Evolutionary conservation across 2,329 filamentous ascomycete genomes (phyloP).

Genomic region (Cercospora nicotianae): DNA sequence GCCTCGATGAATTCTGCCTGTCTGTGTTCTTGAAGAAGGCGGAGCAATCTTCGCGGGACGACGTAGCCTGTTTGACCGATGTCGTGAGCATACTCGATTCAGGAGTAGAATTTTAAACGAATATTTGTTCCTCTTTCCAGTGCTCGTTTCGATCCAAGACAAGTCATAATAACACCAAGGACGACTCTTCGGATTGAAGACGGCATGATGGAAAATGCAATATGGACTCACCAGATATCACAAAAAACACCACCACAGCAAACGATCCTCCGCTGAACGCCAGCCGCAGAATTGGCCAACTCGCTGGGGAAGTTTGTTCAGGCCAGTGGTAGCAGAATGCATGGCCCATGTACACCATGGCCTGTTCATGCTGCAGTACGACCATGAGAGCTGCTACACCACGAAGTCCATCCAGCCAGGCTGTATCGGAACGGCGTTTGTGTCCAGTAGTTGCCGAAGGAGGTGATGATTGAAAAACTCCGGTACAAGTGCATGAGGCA

Average conservation of each 20-base stretch:
- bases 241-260: conserved; percentile 54
- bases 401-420: conserved; percentile 64
- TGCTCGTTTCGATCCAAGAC: neutral
- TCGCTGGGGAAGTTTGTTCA: conserved; percentile 58
- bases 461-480: neutral
- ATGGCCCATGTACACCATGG: conserved; percentile 13
- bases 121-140: too few species aligned
- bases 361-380: conserved; percentile 60
- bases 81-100: neutral
- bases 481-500: neutral
- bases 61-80: conserved; percentile 46
- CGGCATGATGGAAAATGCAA: neutral
- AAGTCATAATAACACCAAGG: neutral
- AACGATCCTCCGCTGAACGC: conserved; percentile 62
- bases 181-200: neutral
- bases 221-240: conserved; percentile 43
- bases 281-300: conserved; percentile 14
- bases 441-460: neutral
- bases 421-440: conserved; percentile 41
- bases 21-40: conserved; percentile 33
- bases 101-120: too few species aligned
- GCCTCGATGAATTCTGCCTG: conserved; percentile 42
- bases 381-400: conserved; percentile 66
- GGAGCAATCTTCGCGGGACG: conserved; percentile 45
- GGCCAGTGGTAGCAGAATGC: conserved; percentile 48